These are phyloP conservation scores for Anisodus tanguticus DNA, from an alignment of 257 asterid genomes.

Conservation along the genomic window DNA sequence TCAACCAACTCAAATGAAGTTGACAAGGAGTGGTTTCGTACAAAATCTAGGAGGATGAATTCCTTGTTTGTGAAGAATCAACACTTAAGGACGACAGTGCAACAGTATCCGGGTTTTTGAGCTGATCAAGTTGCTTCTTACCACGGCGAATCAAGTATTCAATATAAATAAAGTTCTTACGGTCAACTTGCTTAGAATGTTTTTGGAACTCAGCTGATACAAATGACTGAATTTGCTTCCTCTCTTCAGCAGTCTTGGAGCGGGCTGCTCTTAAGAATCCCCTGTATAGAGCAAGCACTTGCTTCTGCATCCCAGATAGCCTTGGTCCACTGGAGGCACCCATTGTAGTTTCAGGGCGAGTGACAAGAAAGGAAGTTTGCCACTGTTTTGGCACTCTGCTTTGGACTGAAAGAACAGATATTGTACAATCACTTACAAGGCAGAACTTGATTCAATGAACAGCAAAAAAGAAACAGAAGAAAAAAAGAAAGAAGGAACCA, in stretches of 20 bases:
- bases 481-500: background rate
- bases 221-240: conserved; percentile 61
- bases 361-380: background rate
- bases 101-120: conserved; percentile 72
- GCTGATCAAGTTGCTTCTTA: conserved; percentile 84
- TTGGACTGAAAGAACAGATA: background rate
- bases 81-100: conserved; percentile 64
- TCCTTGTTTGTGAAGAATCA: conserved; percentile 44
- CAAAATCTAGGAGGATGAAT: conserved; percentile 25
- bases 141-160: conserved; percentile 85
- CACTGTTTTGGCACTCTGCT: background rate
- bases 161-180: conserved; percentile 75
- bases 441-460: background rate
- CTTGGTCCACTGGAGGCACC: conserved; percentile 59
- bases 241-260: conserved; percentile 69
- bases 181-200: conserved; percentile 70
- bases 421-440: background rate
- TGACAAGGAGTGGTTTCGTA: background rate
- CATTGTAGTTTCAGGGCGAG: conserved; percentile 41
- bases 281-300: conserved; percentile 79
- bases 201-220: conserved; percentile 74
- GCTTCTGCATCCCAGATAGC: conserved; percentile 93
- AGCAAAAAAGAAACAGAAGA: background rate
- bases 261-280: conserved; percentile 86
- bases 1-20: conserved; percentile 4